Base-by-base conservation (phyloP, 805 yeast species). In the Suhomyces prunicola region DNA sequence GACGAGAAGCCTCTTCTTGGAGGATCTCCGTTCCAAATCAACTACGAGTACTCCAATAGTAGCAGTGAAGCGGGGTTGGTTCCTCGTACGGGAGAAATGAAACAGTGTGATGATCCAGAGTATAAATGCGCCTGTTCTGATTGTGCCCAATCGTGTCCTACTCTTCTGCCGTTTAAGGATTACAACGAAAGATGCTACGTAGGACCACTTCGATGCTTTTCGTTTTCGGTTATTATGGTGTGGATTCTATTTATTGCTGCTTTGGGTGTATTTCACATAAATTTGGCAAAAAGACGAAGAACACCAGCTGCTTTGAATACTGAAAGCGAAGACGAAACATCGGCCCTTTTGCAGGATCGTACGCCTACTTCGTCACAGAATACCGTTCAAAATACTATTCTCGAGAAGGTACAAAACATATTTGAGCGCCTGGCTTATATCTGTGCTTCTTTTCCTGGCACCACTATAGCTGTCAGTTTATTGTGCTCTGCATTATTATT, bases 1-100 rank as follows among this genome's bases (percentile, higher is more conserved):
- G 98, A 93, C 66, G 96, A 90, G 60, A 92, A 93, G 67, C 98
- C 98, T 0, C 59, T 90, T 61, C 74, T 93, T 4, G 97, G 98
- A 0, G 99, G 99, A 0, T 90, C 97, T 0, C 97, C 97, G 0
- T 90, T 93, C 66, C 98, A 93, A 67, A 92, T 93, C 56, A 87
- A 91, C 65, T 91, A 84, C 67, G 70, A 74, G 2, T 89, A 83
- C 72, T 72, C 73, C 1, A 7, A 57, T 4, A 53, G 60, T 12
- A 48, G 48, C n/a, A 59, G 58, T 36, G 33, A 15, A 2, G 48
- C 58, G 5, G 69, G 65, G 1, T 54, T 70, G 31, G 36, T 39
- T 8, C 58, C 70, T 49, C 54, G 69, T 50, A 24, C 58, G 40
- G 68, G 79, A 60, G 57, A 55, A 1, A 63, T 80, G 58, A 63